Conservation (phyloP, 78 protist genomes). For the Monosiga brevicollis region DNA sequence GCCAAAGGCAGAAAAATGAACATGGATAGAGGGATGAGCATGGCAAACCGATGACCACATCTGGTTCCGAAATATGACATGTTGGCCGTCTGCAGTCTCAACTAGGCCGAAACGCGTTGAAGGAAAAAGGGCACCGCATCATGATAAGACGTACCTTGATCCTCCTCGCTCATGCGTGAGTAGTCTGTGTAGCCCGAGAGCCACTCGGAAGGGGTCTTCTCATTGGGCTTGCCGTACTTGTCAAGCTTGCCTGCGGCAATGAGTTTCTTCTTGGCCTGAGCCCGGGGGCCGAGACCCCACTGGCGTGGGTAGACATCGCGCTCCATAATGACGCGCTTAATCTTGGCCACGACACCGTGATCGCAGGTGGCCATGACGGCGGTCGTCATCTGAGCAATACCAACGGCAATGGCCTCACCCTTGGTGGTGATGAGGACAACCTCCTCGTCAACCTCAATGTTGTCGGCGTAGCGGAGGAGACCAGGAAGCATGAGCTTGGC, state of each 20-base stretch:
- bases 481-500: slow-evolving; percentile 93
- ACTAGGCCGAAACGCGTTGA: background rate
- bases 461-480: slow-evolving; percentile 84
- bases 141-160: too few relatives aligned
- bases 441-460: slow-evolving; percentile 90
- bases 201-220: slow-evolving; percentile 92
- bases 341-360: slow-evolving; percentile 98
- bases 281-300: slow-evolving; percentile 98
- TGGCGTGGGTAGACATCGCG: slow-evolving; percentile 96
- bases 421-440: slow-evolving; percentile 97
- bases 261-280: slow-evolving; percentile 83
- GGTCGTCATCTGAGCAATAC: slow-evolving; percentile 96
- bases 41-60: background rate
- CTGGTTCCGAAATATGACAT: slow-evolving; percentile 16
- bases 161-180: too few relatives aligned
- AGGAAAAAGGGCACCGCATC: background rate
- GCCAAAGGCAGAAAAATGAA: background rate
- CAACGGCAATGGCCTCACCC: slow-evolving; percentile 99
- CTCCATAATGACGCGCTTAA: slow-evolving; percentile 99
- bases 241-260: slow-evolving; percentile 92
- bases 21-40: background rate
- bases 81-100: slow-evolving; percentile 6
- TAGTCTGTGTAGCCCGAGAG: slow-evolving; percentile 41
- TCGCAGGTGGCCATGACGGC: slow-evolving; percentile 85
- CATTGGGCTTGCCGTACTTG: slow-evolving; percentile 94